Percentiles rank a stretch among this genome's conserved stretches.
Conservation (phyloP, 306 rosid species). For the Glycine soja region DNA sequence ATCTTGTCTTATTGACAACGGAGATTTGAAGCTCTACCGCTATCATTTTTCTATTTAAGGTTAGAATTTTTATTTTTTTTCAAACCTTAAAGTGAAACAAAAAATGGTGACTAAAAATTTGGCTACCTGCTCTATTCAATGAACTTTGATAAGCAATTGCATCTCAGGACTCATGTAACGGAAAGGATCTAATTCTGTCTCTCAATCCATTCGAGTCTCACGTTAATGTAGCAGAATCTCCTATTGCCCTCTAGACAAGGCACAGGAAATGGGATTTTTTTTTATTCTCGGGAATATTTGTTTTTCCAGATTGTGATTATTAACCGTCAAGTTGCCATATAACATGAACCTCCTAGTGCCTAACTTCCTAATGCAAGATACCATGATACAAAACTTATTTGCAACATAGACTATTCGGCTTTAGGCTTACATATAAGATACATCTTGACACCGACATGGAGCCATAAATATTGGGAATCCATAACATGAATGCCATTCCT, state of each 20-base stretch:
- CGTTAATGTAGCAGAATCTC: no score
- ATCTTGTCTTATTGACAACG: no score
- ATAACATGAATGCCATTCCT: constrained; percentile 31
- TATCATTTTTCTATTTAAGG: no score
- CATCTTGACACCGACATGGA: constrained; percentile 14
- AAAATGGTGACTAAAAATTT: neutral
- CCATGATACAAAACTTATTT: neutral
- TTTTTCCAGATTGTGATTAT: neutral
- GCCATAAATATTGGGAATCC: constrained; percentile 35
- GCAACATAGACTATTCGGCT: no score
- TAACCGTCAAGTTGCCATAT: neutral
- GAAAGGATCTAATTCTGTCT: neutral
- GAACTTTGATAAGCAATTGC: neutral
- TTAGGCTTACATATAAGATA: constrained; percentile 10
- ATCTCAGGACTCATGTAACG: neutral
- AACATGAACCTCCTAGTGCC: neutral
- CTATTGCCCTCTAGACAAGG: no score
- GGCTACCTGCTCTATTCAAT: neutral
- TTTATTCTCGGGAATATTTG: neutral
- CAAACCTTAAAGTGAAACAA: no score
- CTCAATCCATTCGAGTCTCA: neutral
- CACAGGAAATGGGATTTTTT: neutral
- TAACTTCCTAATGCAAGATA: neutral
- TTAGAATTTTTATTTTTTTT: no score
- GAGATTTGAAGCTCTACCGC: no score